Evolutionary conservation across 1,139 yeast species (phyloP), one percentile per base, ranked within the genome.

Genomic region (Suhomyces maxii): DNA sequence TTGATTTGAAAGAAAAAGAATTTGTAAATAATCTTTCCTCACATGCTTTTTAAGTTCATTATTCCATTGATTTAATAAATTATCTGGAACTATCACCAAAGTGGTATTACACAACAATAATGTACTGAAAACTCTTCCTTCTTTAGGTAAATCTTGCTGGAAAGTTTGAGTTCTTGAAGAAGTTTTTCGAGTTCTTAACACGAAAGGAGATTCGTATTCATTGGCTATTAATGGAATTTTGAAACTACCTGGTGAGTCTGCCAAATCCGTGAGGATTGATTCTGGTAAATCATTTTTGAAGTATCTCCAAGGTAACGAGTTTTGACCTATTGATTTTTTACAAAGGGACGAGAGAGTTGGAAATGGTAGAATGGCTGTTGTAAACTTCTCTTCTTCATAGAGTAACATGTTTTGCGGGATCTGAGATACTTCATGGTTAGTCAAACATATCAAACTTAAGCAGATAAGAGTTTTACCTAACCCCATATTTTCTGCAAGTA

Each of bases 401-500:
- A 63, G 53, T 9, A 69, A 50, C 34, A 57, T 40, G 42, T 68
- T 68, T 2, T 55, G 56, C 0, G 87, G 86, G 6, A 73, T 63
- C 36, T 63, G 59, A 0, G 87, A 71, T 6, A 74, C 58, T 45
- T 84, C 85, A 55, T 63, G 67, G 51, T 76, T 80, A 0, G 89
- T 79, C 8, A 77, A 57, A 52, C 85, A 77, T 0, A 84, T 72
- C 40, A 85, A 66, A 7, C 86, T 82, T 14, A 85, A 61, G 54
- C 89, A 83, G 5, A 85, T 84, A 37, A 82, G 69, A 0, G 90
- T 84, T 58, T 85, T 85, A 0, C 91, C 91, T 13, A 84, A 64
- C 0, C 90, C 91, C 90, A 85, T 85, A 74, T 83, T 84, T 53
- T 85, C 91, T 0, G 89, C 89, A 10, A 85, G 64, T 2, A 85